Conservation (phyloP, 208 protist genomes). For the Porcisia hertigi region DNA sequence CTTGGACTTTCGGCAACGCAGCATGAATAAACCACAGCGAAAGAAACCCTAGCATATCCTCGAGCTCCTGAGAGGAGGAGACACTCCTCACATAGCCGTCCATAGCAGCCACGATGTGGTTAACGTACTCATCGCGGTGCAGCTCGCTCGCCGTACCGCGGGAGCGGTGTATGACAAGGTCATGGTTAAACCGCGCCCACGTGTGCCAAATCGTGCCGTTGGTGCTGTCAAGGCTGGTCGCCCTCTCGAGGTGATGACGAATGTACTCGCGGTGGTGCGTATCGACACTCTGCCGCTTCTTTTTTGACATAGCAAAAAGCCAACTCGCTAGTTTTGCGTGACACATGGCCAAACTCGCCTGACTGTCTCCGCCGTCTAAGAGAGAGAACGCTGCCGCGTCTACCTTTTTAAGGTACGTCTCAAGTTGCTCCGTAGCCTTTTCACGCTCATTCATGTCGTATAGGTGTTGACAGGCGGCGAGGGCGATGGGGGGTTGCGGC, state of each 20-base stretch:
- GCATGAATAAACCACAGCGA: slow-evolving; percentile 98
- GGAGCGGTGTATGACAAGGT: slow-evolving; percentile 43
- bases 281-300: slow-evolving; percentile 26
- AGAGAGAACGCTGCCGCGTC: slow-evolving; percentile 22
- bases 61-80: slow-evolving; percentile 82
- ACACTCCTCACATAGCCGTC: slow-evolving; percentile 95
- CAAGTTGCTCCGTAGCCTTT: slow-evolving; percentile 66
- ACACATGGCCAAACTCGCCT: slow-evolving; percentile 73
- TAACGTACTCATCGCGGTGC: slow-evolving; percentile 38
- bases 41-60: slow-evolving; percentile 98
- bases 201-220: slow-evolving; percentile 98
- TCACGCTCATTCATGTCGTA: slow-evolving; percentile 84
- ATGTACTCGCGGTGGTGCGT: slow-evolving; percentile 41
- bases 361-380: slow-evolving; percentile 8
- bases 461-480: slow-evolving; percentile 84
- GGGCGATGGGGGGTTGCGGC: slow-evolving; percentile 72
- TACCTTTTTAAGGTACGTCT: slow-evolving; percentile 66
- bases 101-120: slow-evolving; percentile 90
- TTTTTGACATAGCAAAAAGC: slow-evolving; percentile 50
- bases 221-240: slow-evolving; percentile 82
- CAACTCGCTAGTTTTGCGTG: slow-evolving; percentile 86
- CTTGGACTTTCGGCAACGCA: slow-evolving; percentile 51
- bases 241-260: slow-evolving; percentile 64
- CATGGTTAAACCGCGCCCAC: slow-evolving; percentile 97
- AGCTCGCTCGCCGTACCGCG: slow-evolving; percentile 18